Evolutionary conservation across 2,329 filamentous ascomycete genomes (phyloP), one percentile per base, ranked within the genome.

Genomic region (Coniochaeta prunicola): DNA sequence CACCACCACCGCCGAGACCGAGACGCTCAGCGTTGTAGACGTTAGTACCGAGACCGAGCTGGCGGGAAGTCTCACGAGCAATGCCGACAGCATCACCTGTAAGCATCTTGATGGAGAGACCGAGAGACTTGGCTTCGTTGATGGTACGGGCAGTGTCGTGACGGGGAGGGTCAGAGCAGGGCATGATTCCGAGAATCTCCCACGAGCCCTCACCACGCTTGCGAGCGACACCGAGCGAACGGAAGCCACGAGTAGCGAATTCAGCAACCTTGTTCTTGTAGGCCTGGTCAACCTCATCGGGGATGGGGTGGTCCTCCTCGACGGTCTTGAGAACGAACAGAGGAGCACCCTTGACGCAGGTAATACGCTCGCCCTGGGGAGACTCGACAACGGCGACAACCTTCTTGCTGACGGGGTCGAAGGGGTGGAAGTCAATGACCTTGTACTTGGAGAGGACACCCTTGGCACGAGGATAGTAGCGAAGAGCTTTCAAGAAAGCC

Each of bases 141-240:
- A 96, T 90, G 62, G 92, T 96, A 74, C 90, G 90, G 68, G 87
- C 90, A 67, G 92, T 96, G 71, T 96, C 91, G 79, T 96, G 87
- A 70, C 92, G 90, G 66, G 91, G 91, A 67, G 92, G 92, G 74
- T 96, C 91, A 68, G 88, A 91, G 83, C 91, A 96, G 70, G 92
- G 91, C 90, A 96, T 93, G 69, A 96, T 96, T 69, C 91, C 91
- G 67, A 96, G 86, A 67, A 96, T 92, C 75, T 96, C 90, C 91
- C 92, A 96, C 59, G 84, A 79, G 71, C 85, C 84, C 74, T 89
- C 84, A 71, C 84, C 89, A 73, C 89, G 87, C 84, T 94, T 96
- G 77, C 91, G 91, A 69, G 91, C 91, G 78, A 96, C 89, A 82
- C 91, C 91, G 56, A 96, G 89, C 61, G 92, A 94, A 76, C 92